Conservation (phyloP, 768 basidiomycete genomes). For the Amanita pallidorosea region DNA sequence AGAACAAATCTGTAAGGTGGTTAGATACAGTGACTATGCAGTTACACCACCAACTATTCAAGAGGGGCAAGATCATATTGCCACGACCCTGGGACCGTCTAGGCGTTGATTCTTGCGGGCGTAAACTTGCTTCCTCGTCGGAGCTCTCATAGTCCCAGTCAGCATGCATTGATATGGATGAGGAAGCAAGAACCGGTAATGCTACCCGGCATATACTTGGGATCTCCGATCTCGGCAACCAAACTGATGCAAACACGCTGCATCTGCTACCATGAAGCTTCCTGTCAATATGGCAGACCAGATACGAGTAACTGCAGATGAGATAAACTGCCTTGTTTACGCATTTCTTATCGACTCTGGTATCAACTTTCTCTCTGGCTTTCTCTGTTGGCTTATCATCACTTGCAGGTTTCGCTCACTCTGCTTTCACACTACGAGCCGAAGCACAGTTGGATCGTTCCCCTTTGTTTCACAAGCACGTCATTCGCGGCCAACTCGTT, state of each 20-base stretch:
- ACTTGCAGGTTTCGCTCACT: conserved; percentile 60
- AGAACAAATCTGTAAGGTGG: conserved; percentile 19
- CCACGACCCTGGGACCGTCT: neutral
- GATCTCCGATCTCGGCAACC: neutral
- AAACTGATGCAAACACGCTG: conserved; percentile 2
- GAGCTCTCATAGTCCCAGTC: conserved; percentile 13
- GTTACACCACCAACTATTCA: conserved; percentile 13
- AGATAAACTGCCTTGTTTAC: conserved; percentile 79
- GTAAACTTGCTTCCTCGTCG: conserved; percentile 9
- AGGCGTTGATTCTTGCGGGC: neutral
- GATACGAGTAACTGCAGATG: conserved; percentile 65
- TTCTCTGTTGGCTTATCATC: conserved; percentile 7
- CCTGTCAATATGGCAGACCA: conserved; percentile 13
- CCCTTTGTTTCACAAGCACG: conserved; percentile 57
- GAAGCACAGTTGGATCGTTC: conserved; percentile 66
- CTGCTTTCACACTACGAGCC: conserved; percentile 70
- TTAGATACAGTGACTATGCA: neutral
- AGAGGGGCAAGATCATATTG: conserved; percentile 15
- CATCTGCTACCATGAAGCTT: neutral
- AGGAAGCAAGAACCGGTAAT: neutral
- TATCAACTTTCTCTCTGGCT: conserved; percentile 15
- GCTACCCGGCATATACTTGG: neutral
- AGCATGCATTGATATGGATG: conserved; percentile 10
- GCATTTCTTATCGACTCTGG: conserved; percentile 80
- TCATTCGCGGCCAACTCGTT: conserved; percentile 72